Conservation (phyloP, 768 basidiomycete species). For the Filobasidium wieringae region DNA sequence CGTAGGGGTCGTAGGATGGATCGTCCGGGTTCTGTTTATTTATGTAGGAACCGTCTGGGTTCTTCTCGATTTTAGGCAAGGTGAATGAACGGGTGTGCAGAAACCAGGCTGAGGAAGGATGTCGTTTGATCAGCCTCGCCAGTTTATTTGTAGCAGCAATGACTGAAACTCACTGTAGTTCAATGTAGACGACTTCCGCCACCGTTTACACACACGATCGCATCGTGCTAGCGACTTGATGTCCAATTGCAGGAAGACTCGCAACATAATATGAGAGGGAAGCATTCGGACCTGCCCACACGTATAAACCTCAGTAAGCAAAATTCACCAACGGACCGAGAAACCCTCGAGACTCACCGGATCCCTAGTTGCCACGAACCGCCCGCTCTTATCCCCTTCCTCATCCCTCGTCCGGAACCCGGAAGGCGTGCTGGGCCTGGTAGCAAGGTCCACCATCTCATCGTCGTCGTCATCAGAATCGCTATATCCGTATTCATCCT, state of each 20-base stretch:
- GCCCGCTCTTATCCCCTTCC: not conserved
- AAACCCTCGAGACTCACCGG: constrained; percentile 21
- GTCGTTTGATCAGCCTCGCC: not conserved
- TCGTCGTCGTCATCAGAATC: constrained; percentile 22
- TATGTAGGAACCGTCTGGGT: constrained; percentile 8
- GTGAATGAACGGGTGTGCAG: constrained; percentile 77
- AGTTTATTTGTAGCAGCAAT: not conserved
- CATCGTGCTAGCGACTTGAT: constrained; percentile 62
- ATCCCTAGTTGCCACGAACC: constrained; percentile 13
- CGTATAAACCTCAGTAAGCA: too few relatives aligned
- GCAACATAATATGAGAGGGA: constrained; percentile 70
- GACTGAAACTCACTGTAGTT: constrained; percentile 59
- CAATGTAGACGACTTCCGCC: constrained; percentile 76
- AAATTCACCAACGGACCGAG: not conserved
- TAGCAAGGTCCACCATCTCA: constrained; percentile 28
- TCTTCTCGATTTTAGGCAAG: constrained; percentile 57
- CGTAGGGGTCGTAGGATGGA: constrained; percentile 36
- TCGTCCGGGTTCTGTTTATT: constrained; percentile 15
- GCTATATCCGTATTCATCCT: constrained; percentile 8
- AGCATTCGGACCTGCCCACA: constrained; percentile 39
- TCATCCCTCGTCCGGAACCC: not conserved
- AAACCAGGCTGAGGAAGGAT: constrained; percentile 64
- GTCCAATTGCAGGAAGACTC: constrained; percentile 56
- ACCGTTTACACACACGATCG: constrained; percentile 69
- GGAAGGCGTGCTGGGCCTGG: constrained; percentile 29